Conservation (phyloP, 1,284 basidiomycete species). For the Malassezia japonica region DNA sequence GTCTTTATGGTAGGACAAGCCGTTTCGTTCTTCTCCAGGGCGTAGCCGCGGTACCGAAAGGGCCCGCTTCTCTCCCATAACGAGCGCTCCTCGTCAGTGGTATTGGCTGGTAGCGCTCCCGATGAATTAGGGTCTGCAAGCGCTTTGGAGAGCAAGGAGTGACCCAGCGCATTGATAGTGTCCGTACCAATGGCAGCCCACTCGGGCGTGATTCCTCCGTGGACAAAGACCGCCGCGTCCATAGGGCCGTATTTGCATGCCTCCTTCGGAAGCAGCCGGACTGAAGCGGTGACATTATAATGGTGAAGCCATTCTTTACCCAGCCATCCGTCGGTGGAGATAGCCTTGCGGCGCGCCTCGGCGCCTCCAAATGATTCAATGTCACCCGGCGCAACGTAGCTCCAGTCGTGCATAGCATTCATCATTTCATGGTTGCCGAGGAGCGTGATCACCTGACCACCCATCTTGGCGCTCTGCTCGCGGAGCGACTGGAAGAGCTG, state of each 20-base stretch:
- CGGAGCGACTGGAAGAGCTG: constrained; percentile 31
- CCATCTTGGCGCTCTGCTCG: constrained; percentile 18
- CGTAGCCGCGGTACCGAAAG: constrained; percentile 45
- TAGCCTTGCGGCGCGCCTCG: constrained; percentile 22
- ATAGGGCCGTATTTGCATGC: no score
- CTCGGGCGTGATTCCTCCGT: constrained; percentile 39
- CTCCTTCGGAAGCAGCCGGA: constrained; percentile 22
- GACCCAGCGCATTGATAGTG: constrained; percentile 30
- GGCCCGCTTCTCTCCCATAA: constrained; percentile 33
- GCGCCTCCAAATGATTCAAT: constrained; percentile 43
- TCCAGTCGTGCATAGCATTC: constrained; percentile 50
- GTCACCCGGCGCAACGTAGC: constrained; percentile 50
- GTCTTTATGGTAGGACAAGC: constrained; percentile 24
- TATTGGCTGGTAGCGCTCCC: constrained; percentile 21
- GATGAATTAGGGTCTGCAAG: constrained; percentile 13
- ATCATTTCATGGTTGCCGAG: constrained; percentile 42
- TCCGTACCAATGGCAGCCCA: constrained; percentile 25
- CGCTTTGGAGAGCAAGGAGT: constrained; percentile 27
- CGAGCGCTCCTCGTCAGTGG: constrained; percentile 21
- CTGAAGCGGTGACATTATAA: constrained; percentile 30
- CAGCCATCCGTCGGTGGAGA: constrained; percentile 50
- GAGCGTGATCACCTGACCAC: constrained; percentile 31
- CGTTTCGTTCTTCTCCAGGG: constrained; percentile 13
- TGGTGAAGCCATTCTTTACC: constrained; percentile 33
- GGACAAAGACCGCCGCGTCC: constrained; percentile 35